Base-by-base conservation (phyloP, 306 rosid species). In the Lathyrus aphaca region DNA sequence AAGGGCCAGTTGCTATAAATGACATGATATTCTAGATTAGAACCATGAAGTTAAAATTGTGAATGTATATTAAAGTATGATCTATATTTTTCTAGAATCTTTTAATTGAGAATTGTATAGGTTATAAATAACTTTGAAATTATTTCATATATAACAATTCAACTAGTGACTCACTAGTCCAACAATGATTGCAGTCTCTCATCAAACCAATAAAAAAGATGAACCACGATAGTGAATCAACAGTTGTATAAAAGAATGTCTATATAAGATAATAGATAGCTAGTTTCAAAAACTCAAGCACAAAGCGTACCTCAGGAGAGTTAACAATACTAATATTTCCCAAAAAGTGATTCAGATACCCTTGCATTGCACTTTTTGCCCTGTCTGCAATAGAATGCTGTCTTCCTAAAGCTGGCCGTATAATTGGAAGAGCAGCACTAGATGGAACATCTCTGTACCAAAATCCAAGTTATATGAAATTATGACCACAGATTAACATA, bases 391-490 rank as follows among this genome's bases (percentile, higher is more conserved):
- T 82, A 61, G 96, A 91, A 4, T 95, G 84, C 74, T 95, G 96
- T 81, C 99, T 84, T 68, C 97, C 97, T 66, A 95, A 60, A 71
- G 96, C 96, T 16, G 99, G 99, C 54, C 93, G 88, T 77, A 95
- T 95, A 49, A 95, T 88, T 50, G 97, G 96, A 59, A 95, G 83
- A 57, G 97, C 97, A 29, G 99, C 99, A 68, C 95, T 91, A 19
- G 99, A 95, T 60, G 99, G 99, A 82, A 95, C 97, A 75, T 95
- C 96, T 86, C 99, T 95, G 91, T 45, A 83, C 48, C 81, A 84
- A 79, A 80, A 74, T 72, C 10, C 74, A 74, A 70, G 49, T 19
- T 21, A 57, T 61, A 80, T 64, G 76, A 70, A 76, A 69, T 64
- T 71, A 76, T 55, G 59, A 68, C 51, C 44, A 74, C 29, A 71